A percentile compares a stretch with the other conserved stretches of the same genome.
Evolutionary conservation across 345 rosid species (phyloP).

Genomic region (Hibiscus mutabilis): DNA sequence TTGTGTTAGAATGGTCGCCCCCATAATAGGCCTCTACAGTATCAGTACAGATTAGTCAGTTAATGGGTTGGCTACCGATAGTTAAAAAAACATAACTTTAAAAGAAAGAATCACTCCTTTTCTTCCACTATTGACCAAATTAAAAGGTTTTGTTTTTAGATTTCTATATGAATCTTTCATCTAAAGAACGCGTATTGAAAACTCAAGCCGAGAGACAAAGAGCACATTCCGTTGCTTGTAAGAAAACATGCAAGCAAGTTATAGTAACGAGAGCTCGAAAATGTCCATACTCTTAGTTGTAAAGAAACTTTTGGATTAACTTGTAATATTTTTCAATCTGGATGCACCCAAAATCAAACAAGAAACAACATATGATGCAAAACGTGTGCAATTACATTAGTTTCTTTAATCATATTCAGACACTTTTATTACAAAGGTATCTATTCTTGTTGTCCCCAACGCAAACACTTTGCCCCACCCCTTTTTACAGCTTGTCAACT

Average conservation of each 20-base stretch:
- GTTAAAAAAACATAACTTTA: too few species aligned
- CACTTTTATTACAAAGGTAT: not conserved
- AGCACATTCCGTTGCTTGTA: not conserved
- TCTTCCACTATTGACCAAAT: not conserved
- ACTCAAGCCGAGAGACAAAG: not conserved
- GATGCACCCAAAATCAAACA: not conserved
- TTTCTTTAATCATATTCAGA: not conserved
- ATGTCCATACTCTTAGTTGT: not conserved
- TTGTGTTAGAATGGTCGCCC: too few species aligned
- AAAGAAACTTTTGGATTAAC: not conserved
- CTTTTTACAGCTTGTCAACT: constrained; percentile 10
- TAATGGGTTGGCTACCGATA: too few species aligned
- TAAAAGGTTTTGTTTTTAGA: not conserved
- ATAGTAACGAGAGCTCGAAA: not conserved
- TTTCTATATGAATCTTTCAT: too few species aligned
- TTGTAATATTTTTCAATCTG: not conserved
- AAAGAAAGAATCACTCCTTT: not conserved
- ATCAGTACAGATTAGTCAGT: too few species aligned
- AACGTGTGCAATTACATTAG: not conserved
- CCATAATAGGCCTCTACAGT: too few species aligned
- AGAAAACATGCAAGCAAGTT: not conserved
- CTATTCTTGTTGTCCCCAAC: constrained; percentile 9
- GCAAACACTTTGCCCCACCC: constrained; percentile 17
- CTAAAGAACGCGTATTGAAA: not conserved
- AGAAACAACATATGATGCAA: not conserved